Percentiles rank a stretch among this genome's conserved stretches.
These are phyloP conservation scores for Buddleja alternifolia DNA, from an alignment of 257 asterid genomes.

Conservation along the genomic window DNA sequence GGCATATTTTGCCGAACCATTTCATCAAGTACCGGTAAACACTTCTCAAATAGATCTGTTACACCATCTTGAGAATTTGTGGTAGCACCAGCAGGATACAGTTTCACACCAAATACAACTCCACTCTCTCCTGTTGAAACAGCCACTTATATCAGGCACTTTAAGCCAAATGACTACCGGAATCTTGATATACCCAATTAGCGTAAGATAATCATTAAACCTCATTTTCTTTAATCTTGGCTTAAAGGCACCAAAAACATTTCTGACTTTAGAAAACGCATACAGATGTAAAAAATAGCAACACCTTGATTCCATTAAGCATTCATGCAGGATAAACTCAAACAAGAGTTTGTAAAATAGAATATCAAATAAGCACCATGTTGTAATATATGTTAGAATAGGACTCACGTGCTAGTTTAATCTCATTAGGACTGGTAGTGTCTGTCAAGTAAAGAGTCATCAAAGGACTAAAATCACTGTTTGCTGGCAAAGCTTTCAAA, in stretches of 20 bases:
- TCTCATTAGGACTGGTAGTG: conserved; percentile 76
- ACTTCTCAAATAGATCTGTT: conserved; percentile 92
- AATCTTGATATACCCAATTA: background rate
- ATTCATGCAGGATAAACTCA: background rate
- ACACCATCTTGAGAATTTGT: conserved; percentile 98
- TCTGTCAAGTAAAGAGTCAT: conserved; percentile 98
- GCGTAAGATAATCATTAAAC: background rate
- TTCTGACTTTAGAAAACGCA: background rate
- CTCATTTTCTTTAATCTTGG: background rate
- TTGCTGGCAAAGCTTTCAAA: conserved; percentile 66
- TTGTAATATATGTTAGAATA: background rate
- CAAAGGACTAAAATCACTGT: conserved; percentile 70
- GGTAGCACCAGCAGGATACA: conserved; percentile 99
- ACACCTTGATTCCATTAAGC: conserved; percentile 20
- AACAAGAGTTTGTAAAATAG: background rate
- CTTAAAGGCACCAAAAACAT: background rate
- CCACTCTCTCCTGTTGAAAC: conserved; percentile 73
- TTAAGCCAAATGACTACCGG: background rate
- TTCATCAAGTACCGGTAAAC: conserved; percentile 92
- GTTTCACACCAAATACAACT: conserved; percentile 77
- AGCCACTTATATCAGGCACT: conserved; percentile 25
- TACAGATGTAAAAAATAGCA: background rate
- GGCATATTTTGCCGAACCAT: conserved; percentile 90
- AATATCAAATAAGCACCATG: conserved; percentile 7
- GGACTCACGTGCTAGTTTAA: conserved; percentile 81